Evolutionary conservation across 1,284 basidiomycete species (phyloP), one percentile per base, ranked within the genome.

Genomic region (Ganoderma meredithae): DNA sequence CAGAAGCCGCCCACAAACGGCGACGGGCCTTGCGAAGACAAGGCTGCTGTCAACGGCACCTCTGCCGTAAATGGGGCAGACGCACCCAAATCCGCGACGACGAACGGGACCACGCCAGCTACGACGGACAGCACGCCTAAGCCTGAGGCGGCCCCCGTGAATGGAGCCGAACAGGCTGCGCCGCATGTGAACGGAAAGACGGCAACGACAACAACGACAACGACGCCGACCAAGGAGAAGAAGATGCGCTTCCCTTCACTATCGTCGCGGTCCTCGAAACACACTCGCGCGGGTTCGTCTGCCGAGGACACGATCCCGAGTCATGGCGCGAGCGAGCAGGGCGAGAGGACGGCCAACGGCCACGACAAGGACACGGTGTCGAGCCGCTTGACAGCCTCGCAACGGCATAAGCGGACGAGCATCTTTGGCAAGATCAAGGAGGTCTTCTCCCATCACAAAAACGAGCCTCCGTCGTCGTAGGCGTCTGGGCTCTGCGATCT

Each of bases 401-500:
- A 69, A 67, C 71, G 74, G 64, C 72, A 70, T 69, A 76, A 76
- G 75, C 69, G 77, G 36, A 75, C 68, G 64, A 78, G 78, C 69
- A 59, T 79, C 64, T 78, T 79, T 33, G 77, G 76, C 61, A 76
- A 75, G 75, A 64, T 79, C 59, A 78, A 75, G 72, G 74, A 75
- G 25, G 73, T 76, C 22, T 79, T 79, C 71, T 61, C 69, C 58
- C 72, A 74, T 65, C 69, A 67, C 65, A 69, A 72, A 63, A 69
- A 68, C 9, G 68, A 63, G 69, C 44, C 47, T 22, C 47, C 63
- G 17, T 56, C 63, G 63, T 60, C 62, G 49, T 66, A 53, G 59
- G 41, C 58, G 43, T 66, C 41, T 55, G 41, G 22, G 36, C 15
- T n/a, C 36, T 25, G 2, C n/a, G 58, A 15, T 41, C 39, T 36